A percentile compares a stretch with the other conserved stretches of the same genome.
phyloP scores from a whole-genome alignment of 2,329 filamentous ascomycete genomes.

The Penicillium sp. region DNA sequence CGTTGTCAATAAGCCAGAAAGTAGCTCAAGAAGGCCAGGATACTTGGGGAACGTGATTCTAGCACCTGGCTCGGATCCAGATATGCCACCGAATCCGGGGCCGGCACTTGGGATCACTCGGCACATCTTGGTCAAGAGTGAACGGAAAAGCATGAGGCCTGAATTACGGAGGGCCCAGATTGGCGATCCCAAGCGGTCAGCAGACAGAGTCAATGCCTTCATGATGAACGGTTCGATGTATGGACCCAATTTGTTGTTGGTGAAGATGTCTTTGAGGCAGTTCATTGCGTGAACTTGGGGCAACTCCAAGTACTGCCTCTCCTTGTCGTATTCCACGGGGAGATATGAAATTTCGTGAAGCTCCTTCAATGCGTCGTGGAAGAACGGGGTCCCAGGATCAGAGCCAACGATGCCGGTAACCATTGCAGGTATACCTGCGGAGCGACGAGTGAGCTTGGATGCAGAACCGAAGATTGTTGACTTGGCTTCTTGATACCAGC shows the following conservation, averaged over 20 bases:
- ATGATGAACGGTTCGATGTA: slow-evolving; percentile 74
- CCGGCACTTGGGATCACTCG: slow-evolving; percentile 39
- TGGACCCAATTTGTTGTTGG: slow-evolving; percentile 72
- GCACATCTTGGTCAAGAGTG: slow-evolving; percentile 70
- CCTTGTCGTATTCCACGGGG: slow-evolving; percentile 30
- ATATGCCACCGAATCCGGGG: slow-evolving; percentile 50
- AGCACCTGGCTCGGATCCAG: slow-evolving; percentile 47
- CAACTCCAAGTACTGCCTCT: slow-evolving; percentile 56
- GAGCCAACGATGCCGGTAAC: slow-evolving; percentile 74
- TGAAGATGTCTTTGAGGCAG: slow-evolving; percentile 88
- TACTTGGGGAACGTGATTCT: slow-evolving; percentile 45
- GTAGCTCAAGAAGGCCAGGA: slow-evolving; percentile 38
- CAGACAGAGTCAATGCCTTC: slow-evolving; percentile 74
- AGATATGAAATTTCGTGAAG: slow-evolving; percentile 41
- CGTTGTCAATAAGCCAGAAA: slow-evolving; percentile 38
- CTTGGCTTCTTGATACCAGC: slow-evolving; percentile 71
- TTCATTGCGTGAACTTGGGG: slow-evolving; percentile 95
- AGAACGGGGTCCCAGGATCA: slow-evolving; percentile 55
- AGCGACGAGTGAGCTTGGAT: slow-evolving; percentile 80
- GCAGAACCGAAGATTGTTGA: slow-evolving; percentile 72
- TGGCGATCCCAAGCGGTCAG: slow-evolving; percentile 73
- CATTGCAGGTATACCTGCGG: slow-evolving; percentile 86
- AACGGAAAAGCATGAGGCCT: slow-evolving; percentile 82
- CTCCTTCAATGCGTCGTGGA: slow-evolving; percentile 44
- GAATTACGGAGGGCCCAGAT: slow-evolving; percentile 96